These are phyloP conservation scores for Yamadazyma scolyti DNA, from an alignment of 805 yeast species.

Conservation along the genomic window DNA sequence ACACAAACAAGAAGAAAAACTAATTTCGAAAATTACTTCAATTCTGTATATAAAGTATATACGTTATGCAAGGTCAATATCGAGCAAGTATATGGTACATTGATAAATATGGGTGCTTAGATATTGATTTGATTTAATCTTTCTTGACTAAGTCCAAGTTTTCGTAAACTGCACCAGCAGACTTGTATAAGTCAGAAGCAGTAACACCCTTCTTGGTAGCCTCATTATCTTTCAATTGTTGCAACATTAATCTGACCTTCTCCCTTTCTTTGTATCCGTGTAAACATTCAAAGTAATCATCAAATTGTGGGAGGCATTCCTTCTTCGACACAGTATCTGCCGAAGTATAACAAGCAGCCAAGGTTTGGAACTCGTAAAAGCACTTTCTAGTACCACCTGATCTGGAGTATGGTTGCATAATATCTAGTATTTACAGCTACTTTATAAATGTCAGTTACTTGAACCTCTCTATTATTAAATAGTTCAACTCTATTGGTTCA, in stretches of 20 bases:
- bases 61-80: no score
- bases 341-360: constrained; percentile 42
- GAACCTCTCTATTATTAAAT: no score
- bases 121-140: constrained; percentile 4
- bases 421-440: no score
- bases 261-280: constrained; percentile 46
- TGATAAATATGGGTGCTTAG: no score
- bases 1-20: no score
- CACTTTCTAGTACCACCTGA: constrained; percentile 47
- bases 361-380: constrained; percentile 44
- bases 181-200: constrained; percentile 41
- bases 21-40: no score
- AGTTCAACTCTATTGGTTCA: no score
- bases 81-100: no score
- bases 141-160: constrained; percentile 38
- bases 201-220: constrained; percentile 36
- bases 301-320: constrained; percentile 41
- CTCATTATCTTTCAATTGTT: constrained; percentile 44
- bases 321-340: constrained; percentile 40
- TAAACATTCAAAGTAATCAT: constrained; percentile 45
- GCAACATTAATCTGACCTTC: constrained; percentile 41
- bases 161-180: constrained; percentile 38
- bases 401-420: constrained; percentile 46
- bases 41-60: no score
- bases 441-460: no score